A percentile compares a stretch with the other conserved stretches of the same genome.
Conservation (phyloP, 1,284 basidiomycete genomes). For the Ustilago curta region DNA sequence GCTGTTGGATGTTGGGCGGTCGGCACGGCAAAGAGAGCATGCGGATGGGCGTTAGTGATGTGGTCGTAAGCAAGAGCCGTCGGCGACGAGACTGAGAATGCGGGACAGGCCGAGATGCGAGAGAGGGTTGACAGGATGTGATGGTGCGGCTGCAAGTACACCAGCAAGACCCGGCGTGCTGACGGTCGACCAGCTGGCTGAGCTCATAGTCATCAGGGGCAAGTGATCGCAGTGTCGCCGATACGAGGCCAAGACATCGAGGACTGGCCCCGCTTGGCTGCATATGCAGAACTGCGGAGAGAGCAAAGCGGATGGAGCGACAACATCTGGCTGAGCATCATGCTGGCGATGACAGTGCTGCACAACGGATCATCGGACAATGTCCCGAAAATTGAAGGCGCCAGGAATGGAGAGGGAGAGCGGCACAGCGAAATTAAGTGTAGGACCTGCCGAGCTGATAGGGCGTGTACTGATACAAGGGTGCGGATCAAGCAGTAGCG, state of each 20-base stretch:
- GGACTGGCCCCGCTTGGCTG: neutral
- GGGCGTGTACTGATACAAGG: neutral
- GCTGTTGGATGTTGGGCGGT: conserved; percentile 27
- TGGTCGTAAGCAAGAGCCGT: conserved; percentile 16
- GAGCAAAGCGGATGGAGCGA: neutral
- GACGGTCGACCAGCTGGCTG: neutral
- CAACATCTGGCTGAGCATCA: neutral
- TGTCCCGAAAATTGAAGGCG: neutral
- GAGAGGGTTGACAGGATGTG: neutral
- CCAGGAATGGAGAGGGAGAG: neutral
- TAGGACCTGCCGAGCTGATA: neutral
- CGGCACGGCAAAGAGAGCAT: conserved; percentile 31
- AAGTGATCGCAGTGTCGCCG: too few relatives aligned
- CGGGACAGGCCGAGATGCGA: conserved; percentile 1
- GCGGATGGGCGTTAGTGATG: conserved; percentile 31
- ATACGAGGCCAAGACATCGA: neutral
- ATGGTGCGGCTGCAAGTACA: neutral
- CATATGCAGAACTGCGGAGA: too few relatives aligned
- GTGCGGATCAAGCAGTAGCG: neutral
- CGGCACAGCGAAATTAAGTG: too few relatives aligned
- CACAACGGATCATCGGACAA: neutral
- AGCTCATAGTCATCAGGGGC: neutral
- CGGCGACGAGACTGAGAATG: conserved; percentile 1
- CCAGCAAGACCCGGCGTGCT: neutral
- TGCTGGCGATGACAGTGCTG: neutral